Base-by-base conservation (phyloP, 352 stramenopile genomes). In the Globisporangium lucens region DNA sequence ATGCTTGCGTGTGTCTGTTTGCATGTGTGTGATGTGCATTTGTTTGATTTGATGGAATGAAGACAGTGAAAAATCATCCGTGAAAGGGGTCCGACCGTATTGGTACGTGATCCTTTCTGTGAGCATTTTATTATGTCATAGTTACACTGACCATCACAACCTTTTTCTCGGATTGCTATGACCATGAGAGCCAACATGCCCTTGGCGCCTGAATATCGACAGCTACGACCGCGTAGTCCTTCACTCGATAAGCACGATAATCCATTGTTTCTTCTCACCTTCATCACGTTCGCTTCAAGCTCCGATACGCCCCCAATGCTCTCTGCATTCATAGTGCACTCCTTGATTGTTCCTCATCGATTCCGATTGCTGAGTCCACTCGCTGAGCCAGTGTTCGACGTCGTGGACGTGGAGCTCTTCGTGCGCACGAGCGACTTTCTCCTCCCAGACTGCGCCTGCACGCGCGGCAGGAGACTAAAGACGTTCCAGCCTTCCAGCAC, bases 71-170 rank as follows among this genome's bases (percentile, higher is more conserved):
- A 22, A 64, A 29, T 71, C 70, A 70, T 58, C n/a, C 3, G 77
- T 80, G 77, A 85, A 80, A 83, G 75, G 69, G 68, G 43, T 69
- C 74, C 75, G 61, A 62, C 75, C 74, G 77, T 85, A 73, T 83
- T 80, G 77, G 77, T 72, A 46, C 71, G 74, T 72, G 61, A 66
- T 71, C 62, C 72, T 56, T 85, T 85, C 72, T 79, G 72, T 85
- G 77, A 85, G 75, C 75, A 78, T 56, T n/a, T 75, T 78, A 69
- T 77, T 83, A 80, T 87, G 79, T 87, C 79, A 87, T 87, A 87
- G 79, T 87, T 87, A 87, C 79, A 87, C 79, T 87, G 79, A 87
- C 79, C 79, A 87, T 87, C 70, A 62, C 65, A 69, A 68, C n/a
- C n/a, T 56, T n/a, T 1, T 22, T 43, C 8, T 22, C 43, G 24